Conservation (phyloP, 352 stramenopile species). For the Phytophthora fragariae region DNA sequence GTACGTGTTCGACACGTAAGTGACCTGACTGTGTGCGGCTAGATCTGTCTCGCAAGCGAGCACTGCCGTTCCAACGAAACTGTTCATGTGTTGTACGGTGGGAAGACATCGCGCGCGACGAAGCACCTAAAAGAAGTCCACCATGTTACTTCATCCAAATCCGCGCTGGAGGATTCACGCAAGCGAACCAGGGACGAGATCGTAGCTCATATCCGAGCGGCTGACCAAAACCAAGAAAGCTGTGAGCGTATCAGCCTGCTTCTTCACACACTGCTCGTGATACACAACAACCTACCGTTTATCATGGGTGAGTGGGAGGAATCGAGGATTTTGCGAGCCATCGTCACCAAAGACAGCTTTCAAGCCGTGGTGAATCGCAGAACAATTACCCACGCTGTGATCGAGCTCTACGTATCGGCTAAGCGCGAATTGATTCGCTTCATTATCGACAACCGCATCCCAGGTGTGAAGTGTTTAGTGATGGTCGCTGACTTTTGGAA, state of each 20-base stretch:
- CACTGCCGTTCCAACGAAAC: too few species aligned
- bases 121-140: too few species aligned
- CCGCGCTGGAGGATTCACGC: neutral
- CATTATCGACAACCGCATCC: neutral
- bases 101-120: too few species aligned
- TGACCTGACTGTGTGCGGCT: neutral
- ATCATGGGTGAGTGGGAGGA: slow-evolving; percentile 15
- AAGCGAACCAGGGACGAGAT: slow-evolving; percentile 6
- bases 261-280: neutral
- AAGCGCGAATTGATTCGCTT: slow-evolving; percentile 1
- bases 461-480: neutral
- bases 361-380: neutral
- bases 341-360: slow-evolving; percentile 11
- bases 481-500: slow-evolving; percentile 16
- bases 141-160: neutral
- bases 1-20: neutral
- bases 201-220: neutral
- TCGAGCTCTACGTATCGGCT: slow-evolving; percentile 7
- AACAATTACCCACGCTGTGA: slow-evolving; percentile 5
- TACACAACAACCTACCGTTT: slow-evolving; percentile 12
- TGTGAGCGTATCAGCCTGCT: slow-evolving; percentile 14
- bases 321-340: slow-evolving; percentile 4
- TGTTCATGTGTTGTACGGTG: too few species aligned
- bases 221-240: slow-evolving; percentile 5
- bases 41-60: too few species aligned